These are phyloP conservation scores for Circinella umbellata DNA, from an alignment of 371 early-diverging fungal species.

Conservation along the genomic window DNA sequence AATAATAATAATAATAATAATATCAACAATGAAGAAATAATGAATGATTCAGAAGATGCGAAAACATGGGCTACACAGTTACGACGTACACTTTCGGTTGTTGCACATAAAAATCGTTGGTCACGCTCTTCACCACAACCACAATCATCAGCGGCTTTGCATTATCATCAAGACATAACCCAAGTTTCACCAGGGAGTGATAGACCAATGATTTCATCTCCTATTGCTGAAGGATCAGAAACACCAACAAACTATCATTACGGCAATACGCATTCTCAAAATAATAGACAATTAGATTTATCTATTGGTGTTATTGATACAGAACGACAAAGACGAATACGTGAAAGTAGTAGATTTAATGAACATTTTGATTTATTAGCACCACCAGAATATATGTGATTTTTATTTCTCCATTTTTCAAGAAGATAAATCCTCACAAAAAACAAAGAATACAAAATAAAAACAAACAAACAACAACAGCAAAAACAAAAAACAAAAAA, in stretches of 20 bases:
- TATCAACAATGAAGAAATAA: neutral
- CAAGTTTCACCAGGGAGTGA: neutral
- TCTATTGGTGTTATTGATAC: neutral
- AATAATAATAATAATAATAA: neutral
- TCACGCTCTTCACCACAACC: conserved; percentile 2
- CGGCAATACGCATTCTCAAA: neutral
- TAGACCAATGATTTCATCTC: neutral
- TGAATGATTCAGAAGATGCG: neutral
- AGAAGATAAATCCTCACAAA: too few species aligned
- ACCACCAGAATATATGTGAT: neutral
- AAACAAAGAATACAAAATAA: too few species aligned
- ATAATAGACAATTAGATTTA: neutral
- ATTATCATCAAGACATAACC: neutral
- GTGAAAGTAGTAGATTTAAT: conserved; percentile 13
- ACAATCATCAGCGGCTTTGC: neutral
- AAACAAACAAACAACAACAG: too few species aligned
- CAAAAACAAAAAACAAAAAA: too few species aligned
- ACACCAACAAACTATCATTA: neutral
- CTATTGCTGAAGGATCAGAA: neutral
- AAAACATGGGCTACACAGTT: conserved; percentile 12
- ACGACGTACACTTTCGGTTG: conserved; percentile 16
- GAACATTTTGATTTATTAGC: conserved; percentile 21
- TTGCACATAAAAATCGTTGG: conserved; percentile 6
- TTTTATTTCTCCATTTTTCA: too few species aligned
- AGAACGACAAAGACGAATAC: conserved; percentile 13